Conservation (phyloP, 495 filamentous ascomycete genomes). For the Lentithecium fluviatile region DNA sequence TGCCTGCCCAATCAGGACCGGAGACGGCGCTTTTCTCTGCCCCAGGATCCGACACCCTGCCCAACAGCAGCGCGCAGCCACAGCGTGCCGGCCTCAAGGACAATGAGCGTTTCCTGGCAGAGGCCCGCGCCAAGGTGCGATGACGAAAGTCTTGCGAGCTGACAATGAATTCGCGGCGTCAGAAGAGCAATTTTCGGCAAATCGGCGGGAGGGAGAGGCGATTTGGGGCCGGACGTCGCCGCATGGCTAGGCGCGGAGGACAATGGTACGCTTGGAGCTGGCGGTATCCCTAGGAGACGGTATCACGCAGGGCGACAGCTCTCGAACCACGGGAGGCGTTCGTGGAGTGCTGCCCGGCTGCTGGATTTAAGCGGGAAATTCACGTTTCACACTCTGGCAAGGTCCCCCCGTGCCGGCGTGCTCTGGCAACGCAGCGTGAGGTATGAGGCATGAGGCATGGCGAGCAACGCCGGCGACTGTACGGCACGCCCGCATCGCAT, state of each 20-base stretch:
- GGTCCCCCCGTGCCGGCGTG: slow-evolving; percentile 11
- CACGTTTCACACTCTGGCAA: too few species aligned
- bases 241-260: slow-evolving; percentile 2
- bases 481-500: slow-evolving; percentile 17
- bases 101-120: slow-evolving; percentile 20
- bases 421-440: slow-evolving; percentile 9
- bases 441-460: not conserved
- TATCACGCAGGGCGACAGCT: slow-evolving; percentile 1
- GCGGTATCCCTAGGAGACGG: slow-evolving; percentile 16
- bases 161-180: not conserved
- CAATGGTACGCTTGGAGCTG: not conserved
- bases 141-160: slow-evolving; percentile 26
- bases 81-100: not conserved
- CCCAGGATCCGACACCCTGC: slow-evolving; percentile 17
- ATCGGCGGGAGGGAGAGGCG: slow-evolving; percentile 3
- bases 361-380: slow-evolving; percentile 26
- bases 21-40: not conserved
- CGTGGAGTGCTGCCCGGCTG: not conserved
- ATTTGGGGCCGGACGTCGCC: not conserved
- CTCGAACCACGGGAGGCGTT: not conserved
- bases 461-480: not conserved
- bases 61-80: slow-evolving; percentile 3
- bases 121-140: slow-evolving; percentile 16
- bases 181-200: slow-evolving; percentile 21
- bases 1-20: slow-evolving; percentile 26